These are phyloP conservation scores for Nakazawaea siamensis DNA, from an alignment of 805 yeast species.

Conservation along the genomic window DNA sequence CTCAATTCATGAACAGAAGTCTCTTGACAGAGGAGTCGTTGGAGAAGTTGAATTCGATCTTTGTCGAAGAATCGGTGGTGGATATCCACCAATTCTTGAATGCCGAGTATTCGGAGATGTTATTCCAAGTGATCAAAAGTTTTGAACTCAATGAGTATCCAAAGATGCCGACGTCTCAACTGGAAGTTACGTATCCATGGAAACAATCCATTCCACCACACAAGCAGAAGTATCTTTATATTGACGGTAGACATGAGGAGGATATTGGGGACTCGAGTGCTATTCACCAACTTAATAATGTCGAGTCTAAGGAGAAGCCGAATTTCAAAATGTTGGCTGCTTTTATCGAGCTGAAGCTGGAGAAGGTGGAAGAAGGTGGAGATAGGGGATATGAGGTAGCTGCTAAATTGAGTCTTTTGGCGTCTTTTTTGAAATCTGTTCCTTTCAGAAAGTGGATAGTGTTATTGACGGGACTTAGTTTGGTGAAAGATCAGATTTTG, in stretches of 20 bases:
- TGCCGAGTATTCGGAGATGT: conserved; percentile 36
- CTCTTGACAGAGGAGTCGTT: conserved; percentile 34
- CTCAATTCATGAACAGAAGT: conserved; percentile 46
- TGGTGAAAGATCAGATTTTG: conserved; percentile 58
- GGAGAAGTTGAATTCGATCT: conserved; percentile 35
- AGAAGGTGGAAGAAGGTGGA: conserved; percentile 10
- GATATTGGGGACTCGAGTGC: conserved; percentile 23
- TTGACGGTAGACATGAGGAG: conserved; percentile 51
- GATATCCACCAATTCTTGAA: conserved; percentile 60
- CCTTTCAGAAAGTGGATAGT: conserved; percentile 67
- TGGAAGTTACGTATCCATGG: conserved; percentile 70
- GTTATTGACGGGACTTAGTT: conserved; percentile 50
- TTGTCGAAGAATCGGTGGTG: conserved; percentile 61
- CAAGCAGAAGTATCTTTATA: conserved; percentile 77
- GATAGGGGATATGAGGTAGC: conserved; percentile 22
- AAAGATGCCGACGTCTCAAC: conserved; percentile 45
- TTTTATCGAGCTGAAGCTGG: conserved; percentile 11
- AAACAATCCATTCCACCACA: conserved; percentile 89
- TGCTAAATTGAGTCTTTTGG: conserved; percentile 40
- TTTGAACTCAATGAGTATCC: conserved; percentile 49
- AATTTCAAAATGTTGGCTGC: conserved; percentile 34
- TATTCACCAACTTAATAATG: conserved; percentile 22
- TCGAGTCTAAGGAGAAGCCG: conserved; percentile 38
- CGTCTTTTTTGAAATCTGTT: conserved; percentile 48
- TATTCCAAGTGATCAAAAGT: conserved; percentile 41